A percentile compares a stretch with the other conserved stretches of the same genome.
Conservation (phyloP, 2,329 filamentous ascomycete genomes). For the Alternaria triticina region DNA sequence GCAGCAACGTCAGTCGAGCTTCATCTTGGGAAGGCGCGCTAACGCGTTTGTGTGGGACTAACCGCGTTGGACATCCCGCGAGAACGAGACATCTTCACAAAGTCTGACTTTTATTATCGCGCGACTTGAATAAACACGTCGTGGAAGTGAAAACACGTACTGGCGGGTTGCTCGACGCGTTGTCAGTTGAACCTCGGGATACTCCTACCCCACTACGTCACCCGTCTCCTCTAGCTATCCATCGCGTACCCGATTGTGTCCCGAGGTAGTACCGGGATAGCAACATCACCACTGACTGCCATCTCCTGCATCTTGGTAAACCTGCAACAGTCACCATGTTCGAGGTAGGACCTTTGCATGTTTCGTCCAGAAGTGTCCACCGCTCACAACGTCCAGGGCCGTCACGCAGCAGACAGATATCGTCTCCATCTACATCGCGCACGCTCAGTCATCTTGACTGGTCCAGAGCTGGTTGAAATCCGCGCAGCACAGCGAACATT, state of each 20-base stretch:
- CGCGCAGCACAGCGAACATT: constrained; percentile 95
- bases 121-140: background rate
- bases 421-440: constrained; percentile 83
- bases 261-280: background rate
- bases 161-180: background rate
- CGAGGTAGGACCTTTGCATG: constrained; percentile 13
- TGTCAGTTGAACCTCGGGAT: constrained; percentile 1
- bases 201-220: constrained; percentile 15
- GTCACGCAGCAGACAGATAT: constrained; percentile 74
- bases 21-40: background rate
- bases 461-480: constrained; percentile 88
- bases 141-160: background rate
- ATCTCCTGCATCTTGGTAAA: background rate
- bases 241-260: background rate
- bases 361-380: too few species aligned
- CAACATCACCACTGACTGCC: background rate
- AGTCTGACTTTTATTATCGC: background rate
- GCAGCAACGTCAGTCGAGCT: background rate
- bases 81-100: background rate
- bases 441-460: constrained; percentile 79
- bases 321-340: constrained; percentile 17
- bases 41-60: background rate
- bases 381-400: constrained; percentile 45
- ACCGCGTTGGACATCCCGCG: background rate
- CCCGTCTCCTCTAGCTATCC: background rate